These are phyloP conservation scores for Aspergillus candidus DNA, from an alignment of 2,329 filamentous ascomycete genomes.

Conservation along the genomic window DNA sequence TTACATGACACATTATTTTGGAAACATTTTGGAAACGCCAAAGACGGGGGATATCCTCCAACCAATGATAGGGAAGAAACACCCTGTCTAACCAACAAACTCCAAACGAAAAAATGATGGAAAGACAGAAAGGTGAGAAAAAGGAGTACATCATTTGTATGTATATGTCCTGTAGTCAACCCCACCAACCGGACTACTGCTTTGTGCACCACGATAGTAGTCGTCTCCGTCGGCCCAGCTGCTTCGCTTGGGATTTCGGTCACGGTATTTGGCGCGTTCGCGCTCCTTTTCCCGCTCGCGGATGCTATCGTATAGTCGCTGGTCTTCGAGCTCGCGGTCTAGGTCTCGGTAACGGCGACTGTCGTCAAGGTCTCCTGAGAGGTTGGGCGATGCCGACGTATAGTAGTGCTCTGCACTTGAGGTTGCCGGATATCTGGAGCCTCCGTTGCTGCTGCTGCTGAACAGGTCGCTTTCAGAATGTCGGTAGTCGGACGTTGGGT, in stretches of 20 bases:
- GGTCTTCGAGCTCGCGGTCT: slow-evolving; percentile 20
- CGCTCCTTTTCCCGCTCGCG: slow-evolving; percentile 25
- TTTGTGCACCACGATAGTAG: slow-evolving; percentile 35
- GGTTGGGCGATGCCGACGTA: slow-evolving; percentile 17
- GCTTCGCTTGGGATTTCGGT: slow-evolving; percentile 18
- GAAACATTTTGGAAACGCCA: not conserved
- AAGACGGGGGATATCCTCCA: not conserved
- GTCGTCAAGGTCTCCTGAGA: slow-evolving; percentile 22
- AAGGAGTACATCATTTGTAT: slow-evolving; percentile 17
- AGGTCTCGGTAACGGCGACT: slow-evolving; percentile 23
- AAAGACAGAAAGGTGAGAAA: not conserved
- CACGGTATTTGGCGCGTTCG: slow-evolving; percentile 23
- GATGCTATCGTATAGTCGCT: slow-evolving; percentile 21
- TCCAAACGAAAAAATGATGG: slow-evolving; percentile 2
- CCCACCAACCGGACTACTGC: slow-evolving; percentile 18
- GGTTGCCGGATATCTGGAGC: slow-evolving; percentile 14
- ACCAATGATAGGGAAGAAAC: not conserved
- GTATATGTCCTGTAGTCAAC: slow-evolving; percentile 24
- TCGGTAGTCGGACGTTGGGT: slow-evolving; percentile 24
- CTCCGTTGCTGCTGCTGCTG: slow-evolving; percentile 16
- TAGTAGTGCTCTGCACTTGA: slow-evolving; percentile 22
- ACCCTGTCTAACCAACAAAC: slow-evolving; percentile 1
- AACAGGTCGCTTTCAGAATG: slow-evolving; percentile 33
- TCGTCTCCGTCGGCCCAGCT: slow-evolving; percentile 32
- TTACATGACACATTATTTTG: too few relatives aligned